These are phyloP conservation scores for Leccinum obscurum DNA, from an alignment of 768 basidiomycete species.

Conservation along the genomic window DNA sequence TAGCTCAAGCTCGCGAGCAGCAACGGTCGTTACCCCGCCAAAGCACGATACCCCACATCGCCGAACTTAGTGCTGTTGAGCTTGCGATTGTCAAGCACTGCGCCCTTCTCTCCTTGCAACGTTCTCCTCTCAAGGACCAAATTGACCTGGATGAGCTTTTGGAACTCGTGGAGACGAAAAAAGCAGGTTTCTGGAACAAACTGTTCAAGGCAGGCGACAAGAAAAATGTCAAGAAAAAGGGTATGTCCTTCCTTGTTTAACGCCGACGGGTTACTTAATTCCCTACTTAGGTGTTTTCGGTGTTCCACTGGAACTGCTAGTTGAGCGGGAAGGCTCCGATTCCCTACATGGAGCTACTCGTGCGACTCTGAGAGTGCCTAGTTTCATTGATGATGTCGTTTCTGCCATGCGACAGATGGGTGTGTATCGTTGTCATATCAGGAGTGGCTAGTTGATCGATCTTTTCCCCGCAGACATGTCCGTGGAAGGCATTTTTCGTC, in stretches of 20 bases:
- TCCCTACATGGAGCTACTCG: conserved; percentile 89
- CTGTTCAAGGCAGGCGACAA: conserved; percentile 90
- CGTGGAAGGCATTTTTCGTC: conserved; percentile 96
- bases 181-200: conserved; percentile 94
- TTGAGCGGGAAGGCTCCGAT: conserved; percentile 94
- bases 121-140: conserved; percentile 76
- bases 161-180: conserved; percentile 90
- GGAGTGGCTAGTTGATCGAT: conserved; percentile 4
- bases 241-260: conserved; percentile 39
- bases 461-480: conserved; percentile 78
- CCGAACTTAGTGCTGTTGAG: conserved; percentile 82
- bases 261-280: conserved; percentile 9
- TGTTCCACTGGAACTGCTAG: conserved; percentile 88
- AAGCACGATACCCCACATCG: conserved; percentile 79
- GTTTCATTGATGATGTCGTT: conserved; percentile 97
- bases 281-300: conserved; percentile 77
- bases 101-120: conserved; percentile 76
- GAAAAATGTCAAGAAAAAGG: conserved; percentile 89
- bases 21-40: conserved; percentile 79
- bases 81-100: conserved; percentile 90
- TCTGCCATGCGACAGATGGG: conserved; percentile 99
- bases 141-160: conserved; percentile 92
- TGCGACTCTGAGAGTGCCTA: conserved; percentile 84
- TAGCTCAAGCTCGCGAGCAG: conserved; percentile 86
- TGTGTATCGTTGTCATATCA: conserved; percentile 37